phyloP scores from a whole-genome alignment of 768 basidiomycete species.

The Rhodotorula paludigena region DNA sequence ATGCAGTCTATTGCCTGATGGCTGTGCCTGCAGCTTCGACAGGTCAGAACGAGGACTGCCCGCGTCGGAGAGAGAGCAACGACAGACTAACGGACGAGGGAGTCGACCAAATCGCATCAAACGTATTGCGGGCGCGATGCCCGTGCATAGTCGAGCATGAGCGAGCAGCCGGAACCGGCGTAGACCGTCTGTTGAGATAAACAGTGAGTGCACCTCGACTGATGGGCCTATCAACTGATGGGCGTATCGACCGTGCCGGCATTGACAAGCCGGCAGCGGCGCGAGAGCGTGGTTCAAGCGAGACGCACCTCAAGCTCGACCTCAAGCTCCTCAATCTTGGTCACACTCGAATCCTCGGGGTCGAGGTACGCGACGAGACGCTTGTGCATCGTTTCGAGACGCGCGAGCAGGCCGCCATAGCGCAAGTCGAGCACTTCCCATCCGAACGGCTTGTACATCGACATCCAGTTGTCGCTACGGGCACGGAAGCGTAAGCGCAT shows the following conservation, averaged over 20 bases:
- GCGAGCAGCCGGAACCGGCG: neutral
- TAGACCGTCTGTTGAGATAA: neutral
- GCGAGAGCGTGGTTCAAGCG: too few species aligned
- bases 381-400: conserved; percentile 41
- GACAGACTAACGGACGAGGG: too few species aligned
- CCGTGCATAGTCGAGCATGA: conserved; percentile 8
- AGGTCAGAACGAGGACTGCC: too few species aligned
- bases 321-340: conserved; percentile 21
- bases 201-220: too few species aligned
- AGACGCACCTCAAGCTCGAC: conserved; percentile 26
- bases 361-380: conserved; percentile 24
- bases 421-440: conserved; percentile 38
- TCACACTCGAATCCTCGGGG: neutral
- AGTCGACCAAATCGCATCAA: neutral
- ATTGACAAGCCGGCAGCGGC: neutral
- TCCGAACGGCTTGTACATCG: conserved; percentile 33
- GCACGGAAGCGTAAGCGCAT: neutral
- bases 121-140: neutral
- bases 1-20: too few species aligned
- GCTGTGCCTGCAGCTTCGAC: too few species aligned
- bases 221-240: too few species aligned
- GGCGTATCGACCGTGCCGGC: neutral
- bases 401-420: conserved; percentile 36
- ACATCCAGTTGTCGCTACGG: conserved; percentile 38
- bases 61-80: too few species aligned